Evolutionary conservation across 139 green algal species (phyloP).

Genomic region (Mychonastes homosphaera): DNA sequence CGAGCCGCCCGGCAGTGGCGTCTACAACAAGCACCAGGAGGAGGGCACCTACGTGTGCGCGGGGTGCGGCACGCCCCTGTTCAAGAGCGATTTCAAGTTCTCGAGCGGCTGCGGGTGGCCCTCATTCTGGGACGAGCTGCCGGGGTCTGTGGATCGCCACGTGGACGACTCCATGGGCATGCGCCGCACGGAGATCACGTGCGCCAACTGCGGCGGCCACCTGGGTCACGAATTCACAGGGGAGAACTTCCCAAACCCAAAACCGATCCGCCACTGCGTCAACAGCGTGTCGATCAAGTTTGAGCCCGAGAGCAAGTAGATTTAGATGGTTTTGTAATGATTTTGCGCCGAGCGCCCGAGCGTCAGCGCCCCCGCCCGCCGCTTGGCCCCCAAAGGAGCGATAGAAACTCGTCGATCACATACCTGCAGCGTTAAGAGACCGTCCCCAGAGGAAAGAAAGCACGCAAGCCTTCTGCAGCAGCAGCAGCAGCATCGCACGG

Average conservation of each 20-base stretch:
- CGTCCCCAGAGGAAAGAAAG: too few species aligned
- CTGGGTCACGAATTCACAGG: constrained; percentile 92
- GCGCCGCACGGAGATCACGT: constrained; percentile 26
- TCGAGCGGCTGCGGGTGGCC: constrained; percentile 95
- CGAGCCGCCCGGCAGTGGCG: constrained; percentile 59
- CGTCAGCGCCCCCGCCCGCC: too few species aligned
- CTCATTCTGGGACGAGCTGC: constrained; percentile 75
- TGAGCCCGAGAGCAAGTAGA: constrained; percentile 24
- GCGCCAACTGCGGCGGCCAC: constrained; percentile 61
- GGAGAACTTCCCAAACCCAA: constrained; percentile 50
- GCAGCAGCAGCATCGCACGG: too few species aligned
- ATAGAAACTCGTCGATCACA: too few species aligned
- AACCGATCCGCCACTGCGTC: constrained; percentile 94
- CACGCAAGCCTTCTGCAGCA: too few species aligned
- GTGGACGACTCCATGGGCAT: constrained; percentile 23
- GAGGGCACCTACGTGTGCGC: constrained; percentile 75
- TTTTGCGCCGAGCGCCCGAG: too few species aligned
- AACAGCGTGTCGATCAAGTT: constrained; percentile 83
- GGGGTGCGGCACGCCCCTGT: constrained; percentile 60
- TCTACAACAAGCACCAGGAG: constrained; percentile 73
- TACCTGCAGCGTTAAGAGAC: too few species aligned
- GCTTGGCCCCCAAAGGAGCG: too few species aligned
- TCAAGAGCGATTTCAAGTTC: constrained; percentile 87
- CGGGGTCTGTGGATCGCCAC: constrained; percentile 48
- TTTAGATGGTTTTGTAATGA: too few species aligned